These are phyloP conservation scores for Gentiana dahurica DNA, from an alignment of 257 asterid genomes.

Conservation along the genomic window DNA sequence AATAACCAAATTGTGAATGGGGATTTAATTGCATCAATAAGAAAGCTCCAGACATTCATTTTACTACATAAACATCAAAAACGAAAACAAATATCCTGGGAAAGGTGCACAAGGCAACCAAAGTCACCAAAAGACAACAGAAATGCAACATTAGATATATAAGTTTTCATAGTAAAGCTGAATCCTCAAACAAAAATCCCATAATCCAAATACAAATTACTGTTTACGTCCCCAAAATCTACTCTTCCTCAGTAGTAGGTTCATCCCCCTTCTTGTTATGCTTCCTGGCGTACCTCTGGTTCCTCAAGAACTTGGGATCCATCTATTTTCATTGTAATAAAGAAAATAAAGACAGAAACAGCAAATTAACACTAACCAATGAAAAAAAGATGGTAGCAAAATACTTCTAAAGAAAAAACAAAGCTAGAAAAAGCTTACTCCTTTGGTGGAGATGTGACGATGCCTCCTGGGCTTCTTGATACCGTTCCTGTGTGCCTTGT, in stretches of 20 bases:
- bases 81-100: too few species aligned
- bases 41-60: too few species aligned
- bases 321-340: not conserved
- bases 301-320: constrained; percentile 1
- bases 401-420: not conserved
- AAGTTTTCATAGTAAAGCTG: too few species aligned
- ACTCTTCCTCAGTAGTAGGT: not conserved
- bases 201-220: too few species aligned
- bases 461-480: constrained; percentile 79
- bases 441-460: constrained; percentile 74
- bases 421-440: constrained; percentile 25
- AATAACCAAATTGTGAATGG: too few species aligned
- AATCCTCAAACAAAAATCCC: too few species aligned
- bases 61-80: too few species aligned
- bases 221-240: constrained; percentile 7
- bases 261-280: not conserved
- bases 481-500: constrained; percentile 81
- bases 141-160: too few species aligned
- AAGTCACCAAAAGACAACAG: too few species aligned
- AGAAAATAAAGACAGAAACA: not conserved
- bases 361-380: not conserved
- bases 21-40: too few species aligned
- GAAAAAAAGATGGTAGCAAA: not conserved
- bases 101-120: too few species aligned
- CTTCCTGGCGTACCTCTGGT: constrained; percentile 1